These are phyloP conservation scores for Diplosphaera chodatii DNA, from an alignment of 139 green algal species.

Conservation along the genomic window DNA sequence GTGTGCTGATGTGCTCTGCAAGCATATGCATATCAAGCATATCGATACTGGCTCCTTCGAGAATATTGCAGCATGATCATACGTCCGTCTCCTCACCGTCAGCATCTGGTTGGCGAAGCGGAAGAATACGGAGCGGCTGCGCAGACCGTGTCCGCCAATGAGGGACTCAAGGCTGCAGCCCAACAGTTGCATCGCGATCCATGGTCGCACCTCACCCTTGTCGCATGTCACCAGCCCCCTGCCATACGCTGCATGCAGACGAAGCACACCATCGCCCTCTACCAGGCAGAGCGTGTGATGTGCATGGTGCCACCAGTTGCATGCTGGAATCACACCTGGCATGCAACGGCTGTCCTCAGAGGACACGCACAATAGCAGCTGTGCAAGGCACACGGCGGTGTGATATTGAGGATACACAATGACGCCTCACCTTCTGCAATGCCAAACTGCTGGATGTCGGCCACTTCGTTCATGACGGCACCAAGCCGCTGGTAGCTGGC, in stretches of 20 bases:
- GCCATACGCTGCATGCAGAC: background rate
- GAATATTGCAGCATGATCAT: background rate
- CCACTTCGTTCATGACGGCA: background rate
- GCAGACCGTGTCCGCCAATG: background rate
- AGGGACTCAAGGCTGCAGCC: background rate
- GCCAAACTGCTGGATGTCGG: constrained; percentile 1
- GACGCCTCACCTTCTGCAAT: background rate
- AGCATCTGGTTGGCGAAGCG: background rate
- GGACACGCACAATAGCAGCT: too few relatives aligned
- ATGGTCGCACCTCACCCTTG: background rate
- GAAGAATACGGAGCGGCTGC: background rate
- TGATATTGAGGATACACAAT: too few relatives aligned
- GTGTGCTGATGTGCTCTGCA: too few relatives aligned
- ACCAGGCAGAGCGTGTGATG: too few relatives aligned
- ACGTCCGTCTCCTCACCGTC: background rate
- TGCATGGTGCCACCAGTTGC: too few relatives aligned
- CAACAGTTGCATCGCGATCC: background rate
- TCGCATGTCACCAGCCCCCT: background rate
- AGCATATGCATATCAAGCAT: background rate
- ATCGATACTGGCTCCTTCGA: too few relatives aligned
- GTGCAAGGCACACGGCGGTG: too few relatives aligned
- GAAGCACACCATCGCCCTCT: too few relatives aligned
- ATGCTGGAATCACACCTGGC: too few relatives aligned
- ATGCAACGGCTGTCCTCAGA: too few relatives aligned
- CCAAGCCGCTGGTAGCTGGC: background rate